Conservation (phyloP, 140 eudicot genomes). For the Stevia rebaudiana region DNA sequence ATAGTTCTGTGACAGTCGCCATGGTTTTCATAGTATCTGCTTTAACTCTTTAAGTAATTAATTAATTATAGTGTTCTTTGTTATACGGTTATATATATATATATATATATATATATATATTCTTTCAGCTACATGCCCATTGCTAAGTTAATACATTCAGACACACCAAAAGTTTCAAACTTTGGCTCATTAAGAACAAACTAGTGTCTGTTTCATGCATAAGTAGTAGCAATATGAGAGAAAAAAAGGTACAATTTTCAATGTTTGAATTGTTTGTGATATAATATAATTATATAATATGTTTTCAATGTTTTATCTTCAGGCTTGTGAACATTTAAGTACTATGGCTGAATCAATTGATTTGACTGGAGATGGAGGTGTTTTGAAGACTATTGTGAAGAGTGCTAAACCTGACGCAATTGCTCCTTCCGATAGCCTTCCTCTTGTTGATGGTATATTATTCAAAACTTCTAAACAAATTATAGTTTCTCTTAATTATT, state of each 20-base stretch:
- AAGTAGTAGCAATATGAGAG: not conserved
- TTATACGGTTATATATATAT: no score
- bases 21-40: not conserved
- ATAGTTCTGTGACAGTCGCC: not conserved
- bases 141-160: not conserved
- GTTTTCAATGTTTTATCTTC: constrained; percentile 8
- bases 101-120: no score
- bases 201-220: not conserved
- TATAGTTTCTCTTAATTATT: not conserved
- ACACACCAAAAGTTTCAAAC: not conserved
- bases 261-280: not conserved
- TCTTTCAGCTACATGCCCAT: no score
- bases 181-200: not conserved
- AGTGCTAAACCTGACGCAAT: constrained; percentile 77
- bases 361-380: constrained; percentile 98
- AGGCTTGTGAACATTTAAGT: constrained; percentile 29
- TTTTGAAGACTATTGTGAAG: constrained; percentile 64
- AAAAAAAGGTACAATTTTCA: not conserved
- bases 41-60: no score
- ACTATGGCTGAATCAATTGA: constrained; percentile 69
- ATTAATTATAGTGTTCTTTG: not conserved
- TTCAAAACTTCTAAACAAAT: not conserved
- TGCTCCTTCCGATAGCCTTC: constrained; percentile 85
- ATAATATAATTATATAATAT: not conserved
- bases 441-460: constrained; percentile 81